Evolutionary conservation across 2,329 filamentous ascomycete genomes (phyloP), one percentile per base, ranked within the genome.

Genomic region (Paramyrothecium roridum): DNA sequence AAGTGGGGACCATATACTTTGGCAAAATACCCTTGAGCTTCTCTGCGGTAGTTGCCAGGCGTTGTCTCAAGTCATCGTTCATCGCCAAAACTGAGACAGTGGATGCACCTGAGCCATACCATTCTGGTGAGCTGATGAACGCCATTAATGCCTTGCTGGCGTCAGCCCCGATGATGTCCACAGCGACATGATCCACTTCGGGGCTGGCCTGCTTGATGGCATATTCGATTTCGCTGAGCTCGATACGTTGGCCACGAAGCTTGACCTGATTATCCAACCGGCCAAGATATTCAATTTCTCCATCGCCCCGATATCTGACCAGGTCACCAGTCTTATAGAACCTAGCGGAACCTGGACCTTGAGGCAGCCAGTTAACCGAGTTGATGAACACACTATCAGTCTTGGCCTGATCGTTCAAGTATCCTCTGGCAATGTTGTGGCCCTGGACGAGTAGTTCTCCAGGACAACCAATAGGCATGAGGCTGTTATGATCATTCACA

Each of bases 241-340:
- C 84, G 51, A 81, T 71, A 53, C 80, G 66, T 56, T 76, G 82
- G 23, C 84, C 84, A 30, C 76, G 73, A 16, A 85, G 64, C 64
- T 85, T 85, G 33, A 51, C 30, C 19, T 51, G 49, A 8, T 17
- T 51, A 19, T 51, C 49, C 17, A 21, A n/a, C 26, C 82, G 72
- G 49, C 80, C 80, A 49, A 79, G 62, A 52, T 75, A 79, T 1
- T 71, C 59, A 12, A 80, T 62, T 37, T 63, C 59, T 2, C 73
- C 72, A 51, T 76, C 69, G 0, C 64, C 62, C 37, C 50, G 43
- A 34, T 53, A 51, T 17, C 46, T 26, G 8, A 48, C 56, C 7
- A 56, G 47, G 20, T 58, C 58, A 19, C 56, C 56, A 3, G 58
- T 56, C 30, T 34, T 17, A 48, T 58, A 60, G 19, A 57, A 46